Evolutionary conservation across 2,329 filamentous ascomycete genomes (phyloP).

Genomic region (Pseudogymnoascus sp.): DNA sequence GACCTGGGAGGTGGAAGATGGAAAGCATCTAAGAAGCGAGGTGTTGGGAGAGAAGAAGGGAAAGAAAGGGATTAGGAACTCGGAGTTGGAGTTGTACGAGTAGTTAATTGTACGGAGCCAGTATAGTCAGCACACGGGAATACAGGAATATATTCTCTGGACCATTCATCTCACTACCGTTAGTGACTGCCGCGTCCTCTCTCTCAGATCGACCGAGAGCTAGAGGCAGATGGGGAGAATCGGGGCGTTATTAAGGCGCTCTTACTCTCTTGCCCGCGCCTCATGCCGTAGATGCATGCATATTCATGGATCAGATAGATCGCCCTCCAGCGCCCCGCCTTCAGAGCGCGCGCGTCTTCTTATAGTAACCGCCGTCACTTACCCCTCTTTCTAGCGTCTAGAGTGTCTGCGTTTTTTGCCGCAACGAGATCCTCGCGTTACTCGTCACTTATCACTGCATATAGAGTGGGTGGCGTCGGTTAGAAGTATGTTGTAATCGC

Average conservation of each 20-base stretch:
- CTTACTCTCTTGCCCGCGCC: background rate
- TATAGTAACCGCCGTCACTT: background rate
- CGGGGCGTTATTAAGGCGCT: background rate
- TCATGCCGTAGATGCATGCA: background rate
- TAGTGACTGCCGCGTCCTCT: background rate
- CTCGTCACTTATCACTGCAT: background rate
- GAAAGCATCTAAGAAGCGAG: background rate
- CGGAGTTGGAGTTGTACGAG: background rate
- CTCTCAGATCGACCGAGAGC: background rate
- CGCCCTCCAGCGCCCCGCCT: background rate
- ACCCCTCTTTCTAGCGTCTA: background rate
- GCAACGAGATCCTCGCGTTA: background rate
- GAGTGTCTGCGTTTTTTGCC: background rate
- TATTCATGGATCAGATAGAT: background rate
- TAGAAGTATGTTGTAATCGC: background rate
- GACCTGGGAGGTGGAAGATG: background rate
- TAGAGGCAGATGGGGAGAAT: background rate
- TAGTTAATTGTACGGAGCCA: background rate
- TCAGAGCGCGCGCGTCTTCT: background rate
- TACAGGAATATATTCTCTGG: background rate
- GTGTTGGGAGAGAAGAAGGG: background rate
- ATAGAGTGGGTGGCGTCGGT: background rate
- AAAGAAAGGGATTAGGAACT: background rate
- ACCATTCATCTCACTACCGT: background rate
- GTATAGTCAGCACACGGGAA: background rate